These are phyloP conservation scores for Mortierella sp. DNA, from an alignment of 371 early-diverging fungal species.

Conservation along the genomic window DNA sequence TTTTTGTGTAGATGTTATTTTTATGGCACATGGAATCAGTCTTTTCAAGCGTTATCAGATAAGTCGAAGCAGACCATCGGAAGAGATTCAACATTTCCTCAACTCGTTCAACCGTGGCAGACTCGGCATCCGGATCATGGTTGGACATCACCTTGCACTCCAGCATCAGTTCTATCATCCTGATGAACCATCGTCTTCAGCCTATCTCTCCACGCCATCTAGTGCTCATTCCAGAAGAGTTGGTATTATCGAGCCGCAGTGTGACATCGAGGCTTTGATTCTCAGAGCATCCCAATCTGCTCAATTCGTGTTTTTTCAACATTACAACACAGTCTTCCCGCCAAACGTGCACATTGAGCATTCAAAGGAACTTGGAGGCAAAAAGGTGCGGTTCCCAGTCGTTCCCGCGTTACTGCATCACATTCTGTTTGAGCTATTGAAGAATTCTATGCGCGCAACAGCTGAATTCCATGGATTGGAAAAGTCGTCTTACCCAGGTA, in stretches of 20 bases:
- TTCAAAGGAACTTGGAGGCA: conserved; percentile 45
- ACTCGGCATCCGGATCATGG: conserved; percentile 55
- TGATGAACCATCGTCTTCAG: conserved; percentile 10
- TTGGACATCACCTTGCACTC: conserved; percentile 53
- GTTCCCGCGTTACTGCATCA: conserved; percentile 54
- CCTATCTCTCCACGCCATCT: conserved; percentile 26
- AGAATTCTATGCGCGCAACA: conserved; percentile 56
- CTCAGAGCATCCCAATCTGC: conserved; percentile 48
- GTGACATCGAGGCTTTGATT: conserved; percentile 52
- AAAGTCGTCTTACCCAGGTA: conserved; percentile 46
- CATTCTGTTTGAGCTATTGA: conserved; percentile 52
- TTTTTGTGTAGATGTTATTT: conserved; percentile 39
- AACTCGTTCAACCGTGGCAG: conserved; percentile 55
- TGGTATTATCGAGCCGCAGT: conserved; percentile 54
- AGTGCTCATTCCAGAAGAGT: conserved; percentile 38
- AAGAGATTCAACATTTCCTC: conserved; percentile 53
- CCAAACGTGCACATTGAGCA: conserved; percentile 53
- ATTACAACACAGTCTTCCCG: conserved; percentile 52
- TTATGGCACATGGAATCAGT: conserved; percentile 56
- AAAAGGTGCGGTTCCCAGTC: conserved; percentile 48
- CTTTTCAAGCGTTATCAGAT: conserved; percentile 50
- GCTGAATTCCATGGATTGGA: conserved; percentile 56
- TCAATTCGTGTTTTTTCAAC: conserved; percentile 56
- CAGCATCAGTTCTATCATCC: conserved; percentile 38
- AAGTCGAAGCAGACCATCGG: conserved; percentile 25